Evolutionary conservation across 1,284 basidiomycete species (phyloP).

Genomic region (Rhodotorula sp.): DNA sequence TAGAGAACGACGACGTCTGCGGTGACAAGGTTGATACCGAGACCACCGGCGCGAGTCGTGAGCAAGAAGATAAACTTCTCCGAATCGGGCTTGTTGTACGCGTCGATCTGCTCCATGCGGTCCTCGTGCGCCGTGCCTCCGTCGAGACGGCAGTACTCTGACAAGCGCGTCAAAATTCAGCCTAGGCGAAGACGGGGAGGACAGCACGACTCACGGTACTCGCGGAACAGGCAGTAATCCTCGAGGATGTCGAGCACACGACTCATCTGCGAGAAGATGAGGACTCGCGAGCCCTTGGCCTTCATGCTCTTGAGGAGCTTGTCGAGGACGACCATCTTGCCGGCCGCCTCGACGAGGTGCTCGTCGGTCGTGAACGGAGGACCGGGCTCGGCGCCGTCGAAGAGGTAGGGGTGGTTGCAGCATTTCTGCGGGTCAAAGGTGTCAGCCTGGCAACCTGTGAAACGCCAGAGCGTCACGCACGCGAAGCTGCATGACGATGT

Average conservation of each 20-base stretch:
- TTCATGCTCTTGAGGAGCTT: constrained; percentile 87
- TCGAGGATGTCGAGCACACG: constrained; percentile 92
- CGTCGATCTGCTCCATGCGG: constrained; percentile 92
- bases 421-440: constrained; percentile 43
- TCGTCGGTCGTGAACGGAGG: constrained; percentile 98
- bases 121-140: constrained; percentile 95
- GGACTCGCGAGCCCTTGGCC: constrained; percentile 85
- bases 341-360: constrained; percentile 89
- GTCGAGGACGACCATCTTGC: constrained; percentile 98
- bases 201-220: constrained; percentile 67
- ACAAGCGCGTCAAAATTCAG: too few species aligned
- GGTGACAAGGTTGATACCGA: constrained; percentile 94
- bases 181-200: too few species aligned
- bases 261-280: constrained; percentile 99
- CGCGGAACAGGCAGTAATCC: constrained; percentile 93
- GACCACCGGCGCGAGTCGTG: constrained; percentile 95
- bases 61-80: constrained; percentile 97
- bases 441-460: too few species aligned
- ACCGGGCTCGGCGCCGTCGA: constrained; percentile 91
- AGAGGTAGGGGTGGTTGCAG: constrained; percentile 67
- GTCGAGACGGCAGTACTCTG: constrained; percentile 96
- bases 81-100: constrained; percentile 91
- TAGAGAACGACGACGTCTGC: constrained; percentile 98
- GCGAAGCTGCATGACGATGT: constrained; percentile 96
- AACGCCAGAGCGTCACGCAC: constrained; percentile 45